phyloP scores from a whole-genome alignment of 192 early-diverging fungal genomes.

The Dissophora globulifera region DNA sequence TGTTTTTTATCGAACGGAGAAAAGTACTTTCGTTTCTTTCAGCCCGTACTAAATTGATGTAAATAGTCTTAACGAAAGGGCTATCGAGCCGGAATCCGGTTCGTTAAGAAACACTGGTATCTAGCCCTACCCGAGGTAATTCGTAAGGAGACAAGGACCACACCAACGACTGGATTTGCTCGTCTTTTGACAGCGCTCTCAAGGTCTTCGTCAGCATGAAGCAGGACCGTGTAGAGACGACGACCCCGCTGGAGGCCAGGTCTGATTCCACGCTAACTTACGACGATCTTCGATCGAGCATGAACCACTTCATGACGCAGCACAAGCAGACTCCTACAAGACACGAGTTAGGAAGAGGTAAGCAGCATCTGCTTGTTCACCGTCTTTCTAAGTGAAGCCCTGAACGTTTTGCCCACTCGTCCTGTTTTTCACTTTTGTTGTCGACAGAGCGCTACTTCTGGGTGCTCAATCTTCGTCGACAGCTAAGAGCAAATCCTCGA shows the following conservation, averaged over 20 bases:
- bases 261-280: not conserved
- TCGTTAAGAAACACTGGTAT: too few species aligned
- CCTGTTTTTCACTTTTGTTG: not conserved
- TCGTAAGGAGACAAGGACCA: not conserved
- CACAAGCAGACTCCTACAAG: conserved; percentile 1
- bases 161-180: not conserved
- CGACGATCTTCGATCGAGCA: not conserved
- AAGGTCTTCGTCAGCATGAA: conserved; percentile 18
- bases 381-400: not conserved
- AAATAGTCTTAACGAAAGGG: too few species aligned
- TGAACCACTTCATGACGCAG: not conserved
- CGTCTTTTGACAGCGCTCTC: conserved; percentile 9
- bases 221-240: conserved; percentile 1
- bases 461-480: not conserved
- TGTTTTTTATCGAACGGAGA: too few species aligned
- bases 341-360: conserved; percentile 11
- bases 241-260: not conserved
- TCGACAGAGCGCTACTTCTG: conserved; percentile 1
- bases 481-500: too few species aligned
- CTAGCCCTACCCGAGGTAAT: not conserved
- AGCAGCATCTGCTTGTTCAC: not conserved
- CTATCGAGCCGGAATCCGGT: too few species aligned
- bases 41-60: too few species aligned
- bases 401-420: not conserved
- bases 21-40: too few species aligned